Percentiles rank a stretch among this genome's conserved stretches.
These are phyloP conservation scores for Yarrowia sp. DNA, from an alignment of 805 yeast genomes.

Conservation along the genomic window DNA sequence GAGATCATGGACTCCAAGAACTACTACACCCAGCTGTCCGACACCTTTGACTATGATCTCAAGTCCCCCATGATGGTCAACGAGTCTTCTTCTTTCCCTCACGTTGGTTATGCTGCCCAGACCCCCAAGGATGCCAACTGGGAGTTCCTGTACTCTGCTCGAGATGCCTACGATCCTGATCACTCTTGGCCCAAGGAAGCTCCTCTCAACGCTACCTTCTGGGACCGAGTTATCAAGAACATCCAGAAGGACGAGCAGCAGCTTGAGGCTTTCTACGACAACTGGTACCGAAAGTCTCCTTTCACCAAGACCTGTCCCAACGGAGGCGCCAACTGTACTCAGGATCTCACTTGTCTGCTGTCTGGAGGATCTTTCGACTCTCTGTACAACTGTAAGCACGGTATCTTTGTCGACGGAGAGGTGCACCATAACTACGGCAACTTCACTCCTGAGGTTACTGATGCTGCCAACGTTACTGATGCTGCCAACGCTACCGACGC, in stretches of 20 bases:
- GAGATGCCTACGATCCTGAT: constrained; percentile 46
- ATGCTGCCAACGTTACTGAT: too few species aligned
- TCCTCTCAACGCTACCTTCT: constrained; percentile 67
- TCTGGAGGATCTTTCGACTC: background rate
- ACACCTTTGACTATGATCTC: constrained; percentile 41
- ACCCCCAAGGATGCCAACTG: constrained; percentile 50
- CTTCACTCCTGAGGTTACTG: too few species aligned
- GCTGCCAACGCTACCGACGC: too few species aligned
- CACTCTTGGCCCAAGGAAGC: constrained; percentile 56
- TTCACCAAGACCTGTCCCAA: background rate
- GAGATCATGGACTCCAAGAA: constrained; percentile 59
- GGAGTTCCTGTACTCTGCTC: constrained; percentile 54
- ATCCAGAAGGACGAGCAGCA: background rate
- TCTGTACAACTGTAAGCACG: background rate
- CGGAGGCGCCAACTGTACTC: background rate
- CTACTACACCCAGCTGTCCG: constrained; percentile 56
- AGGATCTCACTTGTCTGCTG: background rate
- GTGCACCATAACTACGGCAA: too few species aligned
- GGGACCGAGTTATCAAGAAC: constrained; percentile 44
- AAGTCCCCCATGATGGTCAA: background rate
- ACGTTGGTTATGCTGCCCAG: constrained; percentile 29
- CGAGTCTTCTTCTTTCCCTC: background rate
- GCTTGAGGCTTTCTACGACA: background rate
- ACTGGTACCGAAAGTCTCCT: constrained; percentile 15
- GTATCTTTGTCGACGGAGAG: background rate